These are phyloP conservation scores for Panaeolus cyanescens DNA, from an alignment of 768 basidiomycete species.

Conservation along the genomic window DNA sequence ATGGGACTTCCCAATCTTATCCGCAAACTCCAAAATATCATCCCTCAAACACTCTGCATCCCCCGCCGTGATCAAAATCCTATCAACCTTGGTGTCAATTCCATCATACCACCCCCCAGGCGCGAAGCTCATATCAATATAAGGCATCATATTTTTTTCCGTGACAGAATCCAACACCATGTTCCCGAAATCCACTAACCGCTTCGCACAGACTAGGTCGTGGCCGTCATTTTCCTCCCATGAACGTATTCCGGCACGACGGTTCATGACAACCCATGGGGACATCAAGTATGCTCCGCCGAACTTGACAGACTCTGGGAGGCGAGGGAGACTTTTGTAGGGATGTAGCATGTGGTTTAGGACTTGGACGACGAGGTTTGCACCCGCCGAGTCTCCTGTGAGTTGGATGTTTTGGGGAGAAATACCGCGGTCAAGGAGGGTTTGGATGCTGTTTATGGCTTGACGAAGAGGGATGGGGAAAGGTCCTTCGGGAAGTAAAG, in stretches of 20 bases:
- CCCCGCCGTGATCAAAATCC: conserved; percentile 30
- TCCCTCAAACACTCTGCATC: conserved; percentile 27
- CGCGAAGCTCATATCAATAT: too few relatives aligned
- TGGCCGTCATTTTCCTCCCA: conserved; percentile 15
- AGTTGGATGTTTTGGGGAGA: conserved; percentile 32
- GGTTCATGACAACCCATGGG: conserved; percentile 35
- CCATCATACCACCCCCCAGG: conserved; percentile 33
- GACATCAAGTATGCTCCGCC: conserved; percentile 38
- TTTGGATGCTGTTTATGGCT: conserved; percentile 28
- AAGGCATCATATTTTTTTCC: background rate
- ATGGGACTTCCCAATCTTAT: conserved; percentile 11
- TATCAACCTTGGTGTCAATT: conserved; percentile 19
- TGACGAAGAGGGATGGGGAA: conserved; percentile 39
- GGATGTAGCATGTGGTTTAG: conserved; percentile 40
- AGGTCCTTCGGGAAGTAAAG: conserved; percentile 30
- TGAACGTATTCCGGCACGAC: conserved; percentile 12
- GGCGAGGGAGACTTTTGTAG: conserved; percentile 21
- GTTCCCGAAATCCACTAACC: background rate
- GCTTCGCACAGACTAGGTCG: conserved; percentile 17
- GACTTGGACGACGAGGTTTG: conserved; percentile 34
- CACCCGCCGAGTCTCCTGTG: conserved; percentile 43
- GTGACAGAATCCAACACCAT: background rate
- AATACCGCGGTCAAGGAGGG: conserved; percentile 30
- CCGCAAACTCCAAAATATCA: conserved; percentile 25
- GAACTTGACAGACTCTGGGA: conserved; percentile 21